These are phyloP conservation scores for Didymella keratinophila DNA, from an alignment of 2,329 filamentous ascomycete species.

Conservation along the genomic window DNA sequence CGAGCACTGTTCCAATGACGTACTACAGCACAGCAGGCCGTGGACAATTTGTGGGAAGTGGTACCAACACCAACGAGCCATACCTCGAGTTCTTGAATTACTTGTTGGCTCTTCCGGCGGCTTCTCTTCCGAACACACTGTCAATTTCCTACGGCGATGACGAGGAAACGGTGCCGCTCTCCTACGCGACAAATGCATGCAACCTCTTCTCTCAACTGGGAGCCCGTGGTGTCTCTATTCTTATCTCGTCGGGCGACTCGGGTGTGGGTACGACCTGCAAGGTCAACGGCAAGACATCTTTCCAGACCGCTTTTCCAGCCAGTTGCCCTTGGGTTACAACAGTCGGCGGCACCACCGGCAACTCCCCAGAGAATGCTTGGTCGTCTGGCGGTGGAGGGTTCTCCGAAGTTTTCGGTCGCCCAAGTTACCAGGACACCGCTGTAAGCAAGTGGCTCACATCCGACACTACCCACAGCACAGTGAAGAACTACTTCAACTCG, in stretches of 20 bases:
- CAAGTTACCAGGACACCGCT: conserved; percentile 52
- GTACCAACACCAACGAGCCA: conserved; percentile 67
- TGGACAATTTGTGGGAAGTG: conserved; percentile 54
- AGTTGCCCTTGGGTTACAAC: conserved; percentile 62
- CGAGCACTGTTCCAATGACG: conserved; percentile 31
- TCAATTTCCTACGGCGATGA: conserved; percentile 72
- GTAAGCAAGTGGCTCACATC: conserved; percentile 56
- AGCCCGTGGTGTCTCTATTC: conserved; percentile 67
- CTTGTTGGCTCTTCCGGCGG: conserved; percentile 60
- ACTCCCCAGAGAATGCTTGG: conserved; percentile 26
- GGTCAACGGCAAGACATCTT: conserved; percentile 51
- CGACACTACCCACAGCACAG: conserved; percentile 48
- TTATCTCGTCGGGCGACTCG: conserved; percentile 63
- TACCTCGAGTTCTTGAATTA: conserved; percentile 68
- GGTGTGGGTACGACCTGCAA: conserved; percentile 59
- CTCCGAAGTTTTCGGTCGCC: conserved; percentile 30
- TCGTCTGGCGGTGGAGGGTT: conserved; percentile 27
- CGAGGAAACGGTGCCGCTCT: conserved; percentile 66
- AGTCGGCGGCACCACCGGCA: conserved; percentile 53
- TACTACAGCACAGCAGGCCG: conserved; percentile 73
- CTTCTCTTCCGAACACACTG: conserved; percentile 66
- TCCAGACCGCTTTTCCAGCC: conserved; percentile 59
- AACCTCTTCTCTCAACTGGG: conserved; percentile 69
- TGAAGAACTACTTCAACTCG: conserved; percentile 31
- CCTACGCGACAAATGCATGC: conserved; percentile 67